phyloP scores from a whole-genome alignment of 2,329 filamentous ascomycete genomes.

The Amauroascus niger region DNA sequence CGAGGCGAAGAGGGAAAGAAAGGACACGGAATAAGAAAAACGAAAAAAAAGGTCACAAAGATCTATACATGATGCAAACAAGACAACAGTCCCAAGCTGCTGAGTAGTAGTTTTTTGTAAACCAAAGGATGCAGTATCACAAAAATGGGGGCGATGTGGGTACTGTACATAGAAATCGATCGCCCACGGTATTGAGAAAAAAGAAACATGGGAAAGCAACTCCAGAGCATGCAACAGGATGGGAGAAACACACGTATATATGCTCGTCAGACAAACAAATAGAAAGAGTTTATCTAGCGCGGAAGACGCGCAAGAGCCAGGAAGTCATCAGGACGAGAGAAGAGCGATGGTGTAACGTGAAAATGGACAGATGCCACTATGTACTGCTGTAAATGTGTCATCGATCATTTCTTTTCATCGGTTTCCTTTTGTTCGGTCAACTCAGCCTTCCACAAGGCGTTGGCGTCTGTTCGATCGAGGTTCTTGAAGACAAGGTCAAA shows the following conservation, averaged over 20 bases:
- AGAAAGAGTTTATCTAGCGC: neutral
- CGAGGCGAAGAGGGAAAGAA: neutral
- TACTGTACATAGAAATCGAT: conserved; percentile 1
- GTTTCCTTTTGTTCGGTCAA: conserved; percentile 42
- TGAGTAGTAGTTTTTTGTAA: neutral
- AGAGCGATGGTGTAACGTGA: neutral
- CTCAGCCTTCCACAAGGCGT: conserved; percentile 59
- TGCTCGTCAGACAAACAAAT: conserved; percentile 5
- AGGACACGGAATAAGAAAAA: neutral
- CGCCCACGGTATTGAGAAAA: conserved; percentile 4
- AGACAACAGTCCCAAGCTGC: neutral
- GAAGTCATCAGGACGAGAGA: neutral
- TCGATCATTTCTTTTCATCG: conserved; percentile 8
- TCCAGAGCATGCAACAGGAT: conserved; percentile 12
- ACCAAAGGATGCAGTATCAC: neutral
- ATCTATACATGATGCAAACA: conserved; percentile 5
- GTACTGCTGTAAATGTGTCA: neutral
- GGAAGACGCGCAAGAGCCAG: neutral
- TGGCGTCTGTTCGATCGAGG: conserved; percentile 63
- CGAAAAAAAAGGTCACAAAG: neutral
- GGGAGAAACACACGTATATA: conserved; percentile 8
- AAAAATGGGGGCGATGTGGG: neutral
- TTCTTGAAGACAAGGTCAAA: conserved; percentile 83
- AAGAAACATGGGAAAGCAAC: conserved; percentile 5
- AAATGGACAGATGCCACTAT: conserved; percentile 1